Base-by-base conservation (phyloP, 805 yeast genomes). In the Ogataea paradorogensis region DNA sequence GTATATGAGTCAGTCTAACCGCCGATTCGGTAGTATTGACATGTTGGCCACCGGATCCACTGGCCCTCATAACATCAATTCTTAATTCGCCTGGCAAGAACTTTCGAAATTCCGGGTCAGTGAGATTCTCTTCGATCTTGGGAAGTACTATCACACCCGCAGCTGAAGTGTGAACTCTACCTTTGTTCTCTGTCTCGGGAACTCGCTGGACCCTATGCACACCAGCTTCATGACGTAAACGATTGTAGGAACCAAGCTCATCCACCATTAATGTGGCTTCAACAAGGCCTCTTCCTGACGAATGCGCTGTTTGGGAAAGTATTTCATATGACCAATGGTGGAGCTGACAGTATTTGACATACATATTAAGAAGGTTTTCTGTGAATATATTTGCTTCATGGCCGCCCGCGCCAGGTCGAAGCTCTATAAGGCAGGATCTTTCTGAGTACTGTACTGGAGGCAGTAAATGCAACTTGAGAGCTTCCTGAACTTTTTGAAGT, bases 31-130 rank as follows among this genome's bases (percentile, higher is more conserved):
- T 93, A 10, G 96, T 91, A 58, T 91, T 91, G 26, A 91, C 99
- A 58, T 91, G 98, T 66, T 91, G 99, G 0, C 99, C 99, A 41
- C 99, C 99, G 48, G 93, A 84, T 3, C 99, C 99, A 40, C 95
- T 80, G 1, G 98, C 87, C 51, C 99, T 73, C 96, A 91, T 93
- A n/a, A 93, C 89, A 59, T 93, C 99, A 4, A 93, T 80, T 41
- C 96, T 73, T 15, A 93, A 80, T 53, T 93, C 99, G 2, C 85
- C 95, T 0, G 90, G 86, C 14, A 78, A 79, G 61, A 93, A 88
- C 41, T 76, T 76, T 29, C 91, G 66, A 11, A 43, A 33, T 15
- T 45, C 38, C 2, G 57, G 52, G 33, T 70, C 75, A 2, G 73
- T 71, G 39, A 76, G 77, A 8, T 64, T 68, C 16, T 76, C 78